Evolutionary conservation across 164 flowering plant genomes (phyloP), one percentile per base, ranked within the genome.

Genomic region (Tinospora cordifolia): DNA sequence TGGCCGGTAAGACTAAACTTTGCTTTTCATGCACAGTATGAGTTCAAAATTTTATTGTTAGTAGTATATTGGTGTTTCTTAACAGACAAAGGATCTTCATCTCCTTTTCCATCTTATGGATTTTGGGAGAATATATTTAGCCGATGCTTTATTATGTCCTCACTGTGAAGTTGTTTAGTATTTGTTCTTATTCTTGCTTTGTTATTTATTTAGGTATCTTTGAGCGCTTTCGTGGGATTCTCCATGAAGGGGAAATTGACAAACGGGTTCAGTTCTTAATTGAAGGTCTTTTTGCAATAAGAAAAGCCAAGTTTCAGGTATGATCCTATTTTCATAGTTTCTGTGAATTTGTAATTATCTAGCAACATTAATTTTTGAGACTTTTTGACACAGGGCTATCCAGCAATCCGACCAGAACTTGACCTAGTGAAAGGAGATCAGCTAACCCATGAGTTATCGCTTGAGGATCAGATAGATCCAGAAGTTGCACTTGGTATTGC

Each of bases 231-330:
- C 93, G 97, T 71, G 98, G 96, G 69, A 95, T 92, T 67, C 91
- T 95, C 62, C 97, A 95, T 76, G 99, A 94, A 81, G 99, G 98
- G 68, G 91, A 92, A 77, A 92, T 95, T 58, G 99, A 95, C 71
- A 95, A 90, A 59, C 68, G 98, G 11, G 98, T 95, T 40, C 98
- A 92, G 64, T 95, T 85, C 78, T 79, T 95, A 79, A 95, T 95
- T 72, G 99, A 95, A 85, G 97, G 94, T 58, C 84, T 94, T 13
- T 92, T 92, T 85, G 99, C 98, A n/a, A 79, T 87, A 54, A 79
- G 99, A 67, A 94, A 90, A 79, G 92, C 97, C 11, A 94, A 94
- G 73, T 94, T 94, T 82, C 91, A 90, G 95, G 98, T 92, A 70
- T 36, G 22, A 22, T 74, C 10, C 57, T 40, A 54, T 60, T 21